Percentiles rank a stretch among this genome's conserved stretches.
Conservation (phyloP, 2,329 filamentous ascomycete species). For the Ophiocordyceps robertsii region DNA sequence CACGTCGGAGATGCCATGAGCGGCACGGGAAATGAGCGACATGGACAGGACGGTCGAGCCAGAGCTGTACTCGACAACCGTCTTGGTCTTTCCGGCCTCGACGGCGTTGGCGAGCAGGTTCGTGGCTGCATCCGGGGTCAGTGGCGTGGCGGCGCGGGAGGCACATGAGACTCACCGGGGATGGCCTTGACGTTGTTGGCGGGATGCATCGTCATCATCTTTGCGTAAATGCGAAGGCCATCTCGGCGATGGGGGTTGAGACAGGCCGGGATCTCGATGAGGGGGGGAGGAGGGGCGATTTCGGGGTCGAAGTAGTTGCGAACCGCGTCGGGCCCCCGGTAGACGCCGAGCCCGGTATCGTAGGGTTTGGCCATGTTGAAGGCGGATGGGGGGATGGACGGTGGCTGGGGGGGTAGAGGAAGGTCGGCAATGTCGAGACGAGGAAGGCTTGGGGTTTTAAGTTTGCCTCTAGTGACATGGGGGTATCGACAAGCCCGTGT, state of each 20-base stretch:
- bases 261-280: conserved; percentile 44
- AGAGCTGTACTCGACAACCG: conserved; percentile 46
- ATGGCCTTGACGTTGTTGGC: conserved; percentile 53
- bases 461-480: no score
- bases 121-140: conserved; percentile 20
- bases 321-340: conserved; percentile 41
- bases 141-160: background rate
- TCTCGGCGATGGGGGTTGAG: conserved; percentile 44
- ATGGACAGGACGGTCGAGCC: conserved; percentile 50
- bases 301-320: conserved; percentile 48
- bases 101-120: conserved; percentile 26
- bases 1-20: conserved; percentile 36
- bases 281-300: conserved; percentile 39
- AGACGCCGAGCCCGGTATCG: conserved; percentile 34
- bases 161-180: conserved; percentile 27
- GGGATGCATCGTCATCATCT: conserved; percentile 52
- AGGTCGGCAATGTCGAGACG: background rate
- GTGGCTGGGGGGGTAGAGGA: no score
- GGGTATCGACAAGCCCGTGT: no score
- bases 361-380: conserved; percentile 8
- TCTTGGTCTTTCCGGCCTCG: conserved; percentile 25
- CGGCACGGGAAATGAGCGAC: conserved; percentile 37
- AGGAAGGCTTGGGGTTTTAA: background rate
- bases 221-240: conserved; percentile 50
- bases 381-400: background rate